Percentiles rank a stretch among this genome's conserved stretches.
Evolutionary conservation across 2,329 filamentous ascomycete genomes (phyloP).

Genomic region (Capronia epimyces): DNA sequence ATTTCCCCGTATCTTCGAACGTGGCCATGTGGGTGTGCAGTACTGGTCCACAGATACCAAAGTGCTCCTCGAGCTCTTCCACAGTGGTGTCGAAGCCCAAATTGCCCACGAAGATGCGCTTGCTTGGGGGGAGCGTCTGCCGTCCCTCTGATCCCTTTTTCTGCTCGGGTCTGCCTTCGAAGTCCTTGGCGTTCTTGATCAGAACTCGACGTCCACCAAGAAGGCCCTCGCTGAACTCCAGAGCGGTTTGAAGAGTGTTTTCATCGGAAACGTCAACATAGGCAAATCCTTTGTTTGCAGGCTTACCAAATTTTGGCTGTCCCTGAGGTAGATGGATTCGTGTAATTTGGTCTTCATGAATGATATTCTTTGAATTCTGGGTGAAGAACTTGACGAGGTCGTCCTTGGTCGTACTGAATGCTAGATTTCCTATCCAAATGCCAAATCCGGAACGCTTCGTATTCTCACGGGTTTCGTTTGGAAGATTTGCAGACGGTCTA

Average conservation of each 20-base stretch:
- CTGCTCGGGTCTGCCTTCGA: slow-evolving; percentile 75
- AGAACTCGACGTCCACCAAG: slow-evolving; percentile 71
- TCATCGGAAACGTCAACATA: slow-evolving; percentile 81
- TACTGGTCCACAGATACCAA: slow-evolving; percentile 76
- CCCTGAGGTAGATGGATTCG: slow-evolving; percentile 71
- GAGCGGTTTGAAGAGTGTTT: slow-evolving; percentile 66
- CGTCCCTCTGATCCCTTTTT: slow-evolving; percentile 37
- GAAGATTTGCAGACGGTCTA: background rate
- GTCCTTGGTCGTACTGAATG: slow-evolving; percentile 70
- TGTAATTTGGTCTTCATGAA: slow-evolving; percentile 66
- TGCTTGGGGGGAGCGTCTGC: slow-evolving; percentile 61
- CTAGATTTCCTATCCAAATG: slow-evolving; percentile 93
- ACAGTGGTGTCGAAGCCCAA: slow-evolving; percentile 75
- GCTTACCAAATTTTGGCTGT: slow-evolving; percentile 47
- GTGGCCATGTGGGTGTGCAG: slow-evolving; percentile 83
- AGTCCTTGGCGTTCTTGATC: slow-evolving; percentile 88
- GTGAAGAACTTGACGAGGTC: slow-evolving; percentile 73
- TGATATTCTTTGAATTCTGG: slow-evolving; percentile 29
- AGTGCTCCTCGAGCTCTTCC: slow-evolving; percentile 74
- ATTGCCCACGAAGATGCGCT: slow-evolving; percentile 84
- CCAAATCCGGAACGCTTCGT: slow-evolving; percentile 66
- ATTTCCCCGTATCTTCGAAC: slow-evolving; percentile 95
- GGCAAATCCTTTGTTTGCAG: slow-evolving; percentile 85
- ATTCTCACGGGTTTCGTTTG: slow-evolving; percentile 34
- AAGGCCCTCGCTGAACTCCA: slow-evolving; percentile 79